phyloP scores from a whole-genome alignment of 768 basidiomycete genomes.

The Hydnomerulius pinastri region DNA sequence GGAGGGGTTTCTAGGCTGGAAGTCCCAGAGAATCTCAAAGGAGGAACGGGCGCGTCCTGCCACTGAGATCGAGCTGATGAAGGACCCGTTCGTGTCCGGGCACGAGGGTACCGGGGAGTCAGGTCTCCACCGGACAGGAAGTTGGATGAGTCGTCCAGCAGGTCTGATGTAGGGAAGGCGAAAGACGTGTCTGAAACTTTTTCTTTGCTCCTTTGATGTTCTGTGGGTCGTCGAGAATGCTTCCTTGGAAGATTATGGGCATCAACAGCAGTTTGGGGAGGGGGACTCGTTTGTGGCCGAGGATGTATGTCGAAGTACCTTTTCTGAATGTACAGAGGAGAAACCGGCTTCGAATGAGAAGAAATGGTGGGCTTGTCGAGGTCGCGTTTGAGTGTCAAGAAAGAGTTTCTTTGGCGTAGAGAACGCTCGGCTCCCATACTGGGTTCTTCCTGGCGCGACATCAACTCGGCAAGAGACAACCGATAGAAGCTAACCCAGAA shows the following conservation, averaged over 20 bases:
- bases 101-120: conserved; percentile 44
- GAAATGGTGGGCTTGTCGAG: conserved; percentile 35
- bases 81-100: conserved; percentile 61
- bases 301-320: conserved; percentile 52
- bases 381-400: conserved; percentile 56
- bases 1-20: conserved; percentile 77
- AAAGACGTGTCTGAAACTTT: conserved; percentile 28
- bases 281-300: conserved; percentile 38
- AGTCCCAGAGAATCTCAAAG: conserved; percentile 65
- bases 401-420: conserved; percentile 57
- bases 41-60: conserved; percentile 48
- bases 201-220: conserved; percentile 28
- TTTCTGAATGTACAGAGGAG: conserved; percentile 22
- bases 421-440: conserved; percentile 32
- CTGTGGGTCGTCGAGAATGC: conserved; percentile 25
- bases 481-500: background rate
- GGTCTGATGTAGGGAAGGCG: conserved; percentile 28
- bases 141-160: conserved; percentile 27
- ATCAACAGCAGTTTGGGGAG: conserved; percentile 29
- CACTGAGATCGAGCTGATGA: conserved; percentile 44
- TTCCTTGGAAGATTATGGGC: conserved; percentile 16
- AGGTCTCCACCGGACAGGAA: conserved; percentile 27
- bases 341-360: conserved; percentile 15
- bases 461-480: conserved; percentile 8
- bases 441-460: conserved; percentile 17